Evolutionary conservation across 2,329 filamentous ascomycete species (phyloP), one percentile per base, ranked within the genome.

Genomic region (Hypoxylon sp.): DNA sequence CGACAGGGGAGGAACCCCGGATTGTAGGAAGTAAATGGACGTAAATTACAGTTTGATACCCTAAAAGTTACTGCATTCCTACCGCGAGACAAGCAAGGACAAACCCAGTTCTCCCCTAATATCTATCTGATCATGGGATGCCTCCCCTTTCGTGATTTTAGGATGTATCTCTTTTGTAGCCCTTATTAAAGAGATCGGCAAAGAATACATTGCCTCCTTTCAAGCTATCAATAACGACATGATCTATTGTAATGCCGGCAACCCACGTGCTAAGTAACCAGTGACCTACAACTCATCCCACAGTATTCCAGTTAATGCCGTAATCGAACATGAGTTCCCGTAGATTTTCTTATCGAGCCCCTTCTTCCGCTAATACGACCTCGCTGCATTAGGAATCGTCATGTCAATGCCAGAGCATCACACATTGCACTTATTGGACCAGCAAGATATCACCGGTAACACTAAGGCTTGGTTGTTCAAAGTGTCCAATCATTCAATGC

Each of bases 261-360:
- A n/a, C 36, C 67, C 67, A 69, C 64, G 67, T 70, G 64, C 67
- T 62, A 63, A 51, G 23, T 30, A 61, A 52, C 64, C 60, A 69
- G 43, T 67, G 38, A 63, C 55, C n/a, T 45, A 23, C 6, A 19
- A 51, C 17, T 34, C 34, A 60, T 50, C 38, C 36, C 19, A 60
- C 30, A 49, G 28, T 21, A 28, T 46, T 38, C 30, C 58, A 61
- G 50, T 23, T 21, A 58, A 46, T 49, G 41, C 52, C 60, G 30
- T 57, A 30, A 51, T 60, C 62, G 38, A n/a, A n/a, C n/a, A n/a
- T n/a, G n/a, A 56, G 60, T 23, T 48, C 38, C 45, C 55, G 46
- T 53, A 64, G 38, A 41, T 53, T 56, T 61, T 50, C 55, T 67
- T 59, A 60, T 63, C 61, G 46, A 70, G 46, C 41, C 34, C 56